Base-by-base conservation (phyloP, 129 eudicot genomes). In the Artemisia tridentata region DNA sequence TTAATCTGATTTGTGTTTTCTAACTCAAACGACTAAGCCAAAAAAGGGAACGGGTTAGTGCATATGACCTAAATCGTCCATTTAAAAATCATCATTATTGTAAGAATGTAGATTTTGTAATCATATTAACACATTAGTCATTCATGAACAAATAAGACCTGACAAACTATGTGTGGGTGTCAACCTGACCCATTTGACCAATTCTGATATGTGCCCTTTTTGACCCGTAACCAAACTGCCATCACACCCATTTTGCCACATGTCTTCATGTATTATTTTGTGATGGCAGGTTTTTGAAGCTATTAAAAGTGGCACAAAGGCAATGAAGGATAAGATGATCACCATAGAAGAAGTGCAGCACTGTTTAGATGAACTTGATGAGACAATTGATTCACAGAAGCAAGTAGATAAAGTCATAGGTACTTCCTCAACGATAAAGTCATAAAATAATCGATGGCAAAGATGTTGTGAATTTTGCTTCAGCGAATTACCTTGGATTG, bases 401-500 rank as follows among this genome's bases (percentile, higher is more conserved):
- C 83, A 71, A 69, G 78, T 85, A 56, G 87, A 89, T 16, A 67
- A 71, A 45, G 77, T 75, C 65, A 48, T 92, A 76, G 97, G 96
- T 88, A 84, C 78, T 51, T 53, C 31, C 48, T 0, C 11, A 51
- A n/a, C n/a, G n/a, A n/a, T n/a, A n/a, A n/a, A n/a, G n/a, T n/a
- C 99, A 88, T 82, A 66, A 93, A 38, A 58, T 80, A 58, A 83
- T 95, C 68, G 71, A 86, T 45, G 99, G 97, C 5, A 86, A 79
- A 80, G 91, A 90, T 21, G 97, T 90, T 55, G 84, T 90, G 57
- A 95, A 95, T 75, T 95, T 90, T 85, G 82, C 99, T 19, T 95
- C 97, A 25, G 96, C 91, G 49, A 86, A 92, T 83, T 95, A 95
- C 83, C 88, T 95, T 66, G 99, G 97, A 75, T 78, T 95, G 63